A percentile compares a stretch with the other conserved stretches of the same genome.
phyloP scores from a whole-genome alignment of 208 protist species.

The Borovskyia barvae region DNA sequence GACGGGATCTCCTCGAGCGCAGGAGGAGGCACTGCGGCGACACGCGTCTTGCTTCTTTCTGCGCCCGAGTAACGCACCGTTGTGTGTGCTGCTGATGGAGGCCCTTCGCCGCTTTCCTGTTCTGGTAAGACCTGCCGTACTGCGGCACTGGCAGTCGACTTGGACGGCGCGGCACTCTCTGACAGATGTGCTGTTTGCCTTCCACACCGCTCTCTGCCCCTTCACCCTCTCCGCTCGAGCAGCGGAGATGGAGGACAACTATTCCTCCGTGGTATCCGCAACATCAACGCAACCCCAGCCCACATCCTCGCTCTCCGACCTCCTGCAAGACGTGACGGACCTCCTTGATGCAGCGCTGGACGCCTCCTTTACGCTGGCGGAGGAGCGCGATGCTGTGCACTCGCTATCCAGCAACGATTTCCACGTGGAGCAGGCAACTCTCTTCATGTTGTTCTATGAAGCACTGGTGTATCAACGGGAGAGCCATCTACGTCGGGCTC shows the following conservation, averaged over 20 bases:
- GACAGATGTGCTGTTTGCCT: conserved; percentile 39
- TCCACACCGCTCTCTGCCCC: conserved; percentile 54
- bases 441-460: conserved; percentile 63
- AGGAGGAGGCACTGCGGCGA: conserved; percentile 25
- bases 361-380: conserved; percentile 31
- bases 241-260: background rate
- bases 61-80: conserved; percentile 52
- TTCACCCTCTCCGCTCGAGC: conserved; percentile 15
- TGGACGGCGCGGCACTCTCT: conserved; percentile 65
- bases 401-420: conserved; percentile 28
- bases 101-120: conserved; percentile 60
- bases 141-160: conserved; percentile 47
- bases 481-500: conserved; percentile 42
- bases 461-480: conserved; percentile 41
- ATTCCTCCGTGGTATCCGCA: background rate
- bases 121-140: conserved; percentile 31
- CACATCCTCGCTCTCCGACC: background rate
- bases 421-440: conserved; percentile 34
- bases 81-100: conserved; percentile 67
- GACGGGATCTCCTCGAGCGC: background rate
- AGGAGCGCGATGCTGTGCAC: conserved; percentile 18
- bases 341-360: conserved; percentile 48
- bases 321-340: conserved; percentile 24
- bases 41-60: conserved; percentile 54
- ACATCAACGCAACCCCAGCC: background rate